Evolutionary conservation across 1,284 basidiomycete species (phyloP), one percentile per base, ranked within the genome.

Genomic region (Trichosporon faecale): DNA sequence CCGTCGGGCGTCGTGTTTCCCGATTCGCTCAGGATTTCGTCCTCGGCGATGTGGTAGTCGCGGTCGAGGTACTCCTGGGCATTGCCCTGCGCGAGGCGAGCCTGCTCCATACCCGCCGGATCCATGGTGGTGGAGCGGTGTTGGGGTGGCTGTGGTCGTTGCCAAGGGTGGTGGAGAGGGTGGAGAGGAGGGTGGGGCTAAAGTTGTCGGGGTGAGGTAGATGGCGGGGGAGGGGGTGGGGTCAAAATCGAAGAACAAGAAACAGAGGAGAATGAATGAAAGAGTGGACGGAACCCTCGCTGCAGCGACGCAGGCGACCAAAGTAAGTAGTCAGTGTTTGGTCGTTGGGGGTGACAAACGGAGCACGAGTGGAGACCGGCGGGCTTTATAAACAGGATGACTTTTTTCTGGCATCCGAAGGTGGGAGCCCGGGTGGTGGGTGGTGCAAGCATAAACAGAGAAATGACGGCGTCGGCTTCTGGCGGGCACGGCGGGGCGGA

Each of bases 101-200:
- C 57, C 57, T n/a, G n/a, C n/a, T 61, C 57, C 57, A 61, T 61
- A 18, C n/a, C n/a, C n/a, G 29, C 57, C 57, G 57, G 57, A 33
- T 61, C 57, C 57, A 61, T 61, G 57, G 57, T 61, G 33, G 44
- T 65, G 64, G 44, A 29, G 27, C 5, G 64, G 29, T 12, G n/a
- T 8, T 9, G 29, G 14, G n/a, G 18, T 65, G n/a, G 64, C 37
- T n/a, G 16, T 29, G 35, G 12, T 18, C 27, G 64, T 11, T 9
- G 25, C 18, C 27, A 65, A 27, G 21, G 37, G 35, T 3, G n/a
- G 23, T 18, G 57, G 29, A 14, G 29, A n/a, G 27, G 8, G 35
- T 8, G 29, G 57, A 6, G 14, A 31, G 21, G 16, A 16, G 29
- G 29, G 57, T n/a, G 27, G 18, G 55, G 18, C 35, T 37, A 37